Conservation (phyloP, 108 stramenopile species). For the Nannochloropsis salina region DNA sequence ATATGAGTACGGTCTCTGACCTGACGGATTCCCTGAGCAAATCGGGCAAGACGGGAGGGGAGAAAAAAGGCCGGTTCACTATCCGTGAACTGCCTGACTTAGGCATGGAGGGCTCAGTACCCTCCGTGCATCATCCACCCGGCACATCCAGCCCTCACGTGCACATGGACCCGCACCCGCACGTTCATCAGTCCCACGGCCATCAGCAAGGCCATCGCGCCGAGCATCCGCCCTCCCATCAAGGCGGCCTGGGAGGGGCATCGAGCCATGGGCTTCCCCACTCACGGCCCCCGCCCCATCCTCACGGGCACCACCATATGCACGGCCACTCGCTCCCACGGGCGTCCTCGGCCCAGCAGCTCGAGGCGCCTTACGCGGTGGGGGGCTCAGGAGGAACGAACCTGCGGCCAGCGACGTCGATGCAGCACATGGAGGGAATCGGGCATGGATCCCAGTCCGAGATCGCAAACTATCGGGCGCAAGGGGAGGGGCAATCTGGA, state of each 20-base stretch:
- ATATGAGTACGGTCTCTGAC: constrained; percentile 16
- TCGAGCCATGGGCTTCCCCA: background rate
- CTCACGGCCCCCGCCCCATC: constrained; percentile 1
- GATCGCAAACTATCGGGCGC: too few species aligned
- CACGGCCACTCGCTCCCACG: background rate
- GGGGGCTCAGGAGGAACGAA: background rate
- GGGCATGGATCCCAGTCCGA: background rate
- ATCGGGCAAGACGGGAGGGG: constrained; percentile 19
- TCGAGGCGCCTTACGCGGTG: background rate
- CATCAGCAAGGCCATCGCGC: background rate
- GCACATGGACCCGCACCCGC: background rate
- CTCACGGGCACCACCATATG: background rate
- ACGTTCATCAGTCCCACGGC: background rate
- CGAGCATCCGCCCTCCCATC: background rate
- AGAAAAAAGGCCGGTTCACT: constrained; percentile 7
- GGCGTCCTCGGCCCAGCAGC: background rate
- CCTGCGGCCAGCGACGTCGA: background rate
- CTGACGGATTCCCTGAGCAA: constrained; percentile 13
- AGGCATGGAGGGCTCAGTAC: background rate
- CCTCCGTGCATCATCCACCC: background rate
- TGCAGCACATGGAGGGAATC: background rate
- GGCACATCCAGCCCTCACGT: background rate
- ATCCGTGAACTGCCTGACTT: background rate
- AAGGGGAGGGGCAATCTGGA: too few species aligned
- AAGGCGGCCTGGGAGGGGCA: background rate